A percentile compares a stretch with the other conserved stretches of the same genome.
These are phyloP conservation scores for Russula foetens DNA, from an alignment of 768 basidiomycete genomes.

Conservation along the genomic window DNA sequence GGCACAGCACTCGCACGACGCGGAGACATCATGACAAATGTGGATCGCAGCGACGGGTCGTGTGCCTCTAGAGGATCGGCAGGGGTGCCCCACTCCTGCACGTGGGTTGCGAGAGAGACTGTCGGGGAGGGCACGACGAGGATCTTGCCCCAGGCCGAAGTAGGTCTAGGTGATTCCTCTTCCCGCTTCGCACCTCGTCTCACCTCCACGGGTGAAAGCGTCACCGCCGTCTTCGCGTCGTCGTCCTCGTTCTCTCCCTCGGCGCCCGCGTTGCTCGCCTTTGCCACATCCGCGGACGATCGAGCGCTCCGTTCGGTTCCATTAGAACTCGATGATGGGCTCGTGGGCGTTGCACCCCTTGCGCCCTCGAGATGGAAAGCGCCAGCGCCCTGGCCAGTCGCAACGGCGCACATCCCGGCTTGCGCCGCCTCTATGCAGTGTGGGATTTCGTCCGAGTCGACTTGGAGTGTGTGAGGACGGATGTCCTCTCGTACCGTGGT, in stretches of 20 bases:
- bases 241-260: neutral
- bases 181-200: neutral
- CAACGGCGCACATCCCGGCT: conserved; percentile 3
- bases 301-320: neutral
- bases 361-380: neutral
- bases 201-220: neutral
- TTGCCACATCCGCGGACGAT: neutral
- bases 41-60: neutral
- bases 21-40: neutral
- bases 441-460: neutral
- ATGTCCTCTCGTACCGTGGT: conserved; percentile 17
- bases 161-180: neutral
- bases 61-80: neutral
- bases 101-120: neutral
- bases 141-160: conserved; percentile 5
- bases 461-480: conserved; percentile 1
- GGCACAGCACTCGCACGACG: neutral
- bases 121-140: conserved; percentile 7
- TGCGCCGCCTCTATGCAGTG: conserved; percentile 6
- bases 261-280: neutral
- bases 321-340: neutral
- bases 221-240: neutral
- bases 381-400: neutral
- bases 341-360: neutral
- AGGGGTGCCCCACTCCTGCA: neutral